phyloP scores from a whole-genome alignment of 306 rosid genomes.

The Prunus mira region DNA sequence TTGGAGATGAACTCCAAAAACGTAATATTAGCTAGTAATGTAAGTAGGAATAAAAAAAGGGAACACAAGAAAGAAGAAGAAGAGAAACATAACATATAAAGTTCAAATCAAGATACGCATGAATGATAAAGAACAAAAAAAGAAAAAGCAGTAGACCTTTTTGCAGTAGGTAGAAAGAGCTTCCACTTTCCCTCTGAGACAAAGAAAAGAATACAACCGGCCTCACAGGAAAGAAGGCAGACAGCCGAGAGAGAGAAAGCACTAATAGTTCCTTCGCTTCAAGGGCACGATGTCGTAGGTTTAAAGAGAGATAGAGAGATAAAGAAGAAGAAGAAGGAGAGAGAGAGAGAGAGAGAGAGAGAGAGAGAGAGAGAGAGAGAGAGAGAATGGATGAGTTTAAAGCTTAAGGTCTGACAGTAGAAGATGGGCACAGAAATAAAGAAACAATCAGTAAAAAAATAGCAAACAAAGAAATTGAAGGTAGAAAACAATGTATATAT shows the following conservation, averaged over 20 bases:
- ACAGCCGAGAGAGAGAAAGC: slow-evolving; percentile 24
- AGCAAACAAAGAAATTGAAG: no score
- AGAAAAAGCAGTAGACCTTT: slow-evolving; percentile 38
- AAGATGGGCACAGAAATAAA: slow-evolving; percentile 89
- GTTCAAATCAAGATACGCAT: background rate
- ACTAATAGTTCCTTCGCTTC: slow-evolving; percentile 62
- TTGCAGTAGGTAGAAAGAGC: slow-evolving; percentile 20
- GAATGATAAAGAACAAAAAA: background rate
- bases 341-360: slow-evolving; percentile 24
- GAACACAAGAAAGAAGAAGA: background rate
- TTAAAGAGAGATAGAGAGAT: slow-evolving; percentile 27
- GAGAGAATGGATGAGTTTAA: slow-evolving; percentile 56
- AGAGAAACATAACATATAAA: background rate
- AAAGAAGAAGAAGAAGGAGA: slow-evolving; percentile 23
- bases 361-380: slow-evolving; percentile 29
- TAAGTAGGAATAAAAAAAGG: background rate
- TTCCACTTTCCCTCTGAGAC: slow-evolving; percentile 12
- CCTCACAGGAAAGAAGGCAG: slow-evolving; percentile 27
- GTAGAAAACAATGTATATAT: no score
- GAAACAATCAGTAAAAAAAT: slow-evolving; percentile 20
- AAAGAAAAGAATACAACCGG: slow-evolving; percentile 13
- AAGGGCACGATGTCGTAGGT: slow-evolving; percentile 76
- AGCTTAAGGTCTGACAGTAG: slow-evolving; percentile 44
- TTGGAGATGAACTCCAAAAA: background rate
- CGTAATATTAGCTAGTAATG: background rate